Evolutionary conservation across 768 basidiomycete genomes (phyloP).

Genomic region (Collybiopsis confluens): DNA sequence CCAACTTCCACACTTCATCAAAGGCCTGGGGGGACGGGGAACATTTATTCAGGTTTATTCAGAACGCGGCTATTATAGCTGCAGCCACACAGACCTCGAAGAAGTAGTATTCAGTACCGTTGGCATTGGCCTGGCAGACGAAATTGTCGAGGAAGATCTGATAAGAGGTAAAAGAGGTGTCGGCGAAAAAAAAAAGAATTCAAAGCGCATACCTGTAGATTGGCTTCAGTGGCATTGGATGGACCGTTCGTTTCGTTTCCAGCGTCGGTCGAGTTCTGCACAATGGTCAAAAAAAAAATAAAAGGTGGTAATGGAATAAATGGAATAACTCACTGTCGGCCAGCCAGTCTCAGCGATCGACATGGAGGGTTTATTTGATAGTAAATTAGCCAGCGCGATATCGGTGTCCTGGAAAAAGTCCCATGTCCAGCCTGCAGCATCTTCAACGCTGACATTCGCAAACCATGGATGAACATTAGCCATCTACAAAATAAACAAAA

Average conservation of each 20-base stretch:
- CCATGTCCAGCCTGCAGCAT: conserved; percentile 78
- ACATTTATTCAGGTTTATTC: no score
- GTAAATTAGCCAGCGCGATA: conserved; percentile 43
- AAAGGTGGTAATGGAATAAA: no score
- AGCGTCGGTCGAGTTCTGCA: conserved; percentile 60
- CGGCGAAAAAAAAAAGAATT: background rate
- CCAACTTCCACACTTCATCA: conserved; percentile 39
- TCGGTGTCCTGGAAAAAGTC: conserved; percentile 70
- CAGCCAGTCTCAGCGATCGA: conserved; percentile 85
- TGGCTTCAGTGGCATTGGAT: conserved; percentile 52
- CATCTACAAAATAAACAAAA: conserved; percentile 43
- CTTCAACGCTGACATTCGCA: conserved; percentile 62
- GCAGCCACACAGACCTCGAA: conserved; percentile 56
- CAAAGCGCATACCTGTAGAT: conserved; percentile 46
- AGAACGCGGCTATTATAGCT: no score
- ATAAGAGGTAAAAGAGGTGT: background rate
- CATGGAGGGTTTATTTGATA: conserved; percentile 73
- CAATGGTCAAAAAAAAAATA: no score
- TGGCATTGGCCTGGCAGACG: conserved; percentile 80
- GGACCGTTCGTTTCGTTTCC: conserved; percentile 64
- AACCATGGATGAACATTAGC: conserved; percentile 95
- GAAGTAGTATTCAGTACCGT: conserved; percentile 84
- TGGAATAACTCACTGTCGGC: conserved; percentile 6
- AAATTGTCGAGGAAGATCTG: conserved; percentile 83
- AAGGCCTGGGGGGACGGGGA: conserved; percentile 41